These are phyloP conservation scores for Naganishia liquefaciens DNA, from an alignment of 1,284 basidiomycete genomes.

Conservation along the genomic window DNA sequence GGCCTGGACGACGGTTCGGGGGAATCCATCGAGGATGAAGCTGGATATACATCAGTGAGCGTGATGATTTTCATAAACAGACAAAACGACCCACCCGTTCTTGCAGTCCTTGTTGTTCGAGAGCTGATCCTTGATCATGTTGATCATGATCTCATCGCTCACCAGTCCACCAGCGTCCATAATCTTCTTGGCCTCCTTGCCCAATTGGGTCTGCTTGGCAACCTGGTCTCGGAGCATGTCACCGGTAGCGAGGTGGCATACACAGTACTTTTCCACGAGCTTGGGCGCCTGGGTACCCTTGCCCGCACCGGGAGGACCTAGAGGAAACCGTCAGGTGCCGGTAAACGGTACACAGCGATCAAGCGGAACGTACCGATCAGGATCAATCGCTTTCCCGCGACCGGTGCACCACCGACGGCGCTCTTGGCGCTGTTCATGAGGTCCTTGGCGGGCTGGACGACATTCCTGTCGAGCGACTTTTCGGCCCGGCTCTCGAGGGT, in stretches of 20 bases:
- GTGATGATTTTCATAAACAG: not conserved
- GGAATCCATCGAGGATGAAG: conserved; percentile 98
- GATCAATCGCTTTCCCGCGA: conserved; percentile 65
- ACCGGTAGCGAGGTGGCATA: conserved; percentile 97
- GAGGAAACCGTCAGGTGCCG: not conserved
- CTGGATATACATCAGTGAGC: conserved; percentile 54
- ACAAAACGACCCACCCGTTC: conserved; percentile 74
- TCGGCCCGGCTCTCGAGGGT: conserved; percentile 46
- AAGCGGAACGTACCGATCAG: conserved; percentile 66
- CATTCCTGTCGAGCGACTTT: conserved; percentile 68
- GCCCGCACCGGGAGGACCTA: conserved; percentile 83
- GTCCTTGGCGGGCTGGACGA: conserved; percentile 67
- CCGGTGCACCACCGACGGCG: conserved; percentile 39
- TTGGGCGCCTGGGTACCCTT: conserved; percentile 97
- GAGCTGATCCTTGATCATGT: conserved; percentile 95
- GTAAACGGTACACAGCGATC: not conserved
- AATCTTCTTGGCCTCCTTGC: conserved; percentile 91
- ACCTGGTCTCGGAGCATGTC: conserved; percentile 99
- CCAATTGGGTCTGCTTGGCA: conserved; percentile 78
- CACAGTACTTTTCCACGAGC: conserved; percentile 88
- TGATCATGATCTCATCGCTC: conserved; percentile 94
- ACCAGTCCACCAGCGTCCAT: conserved; percentile 96
- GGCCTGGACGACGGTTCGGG: conserved; percentile 95
- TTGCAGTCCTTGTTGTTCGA: conserved; percentile 89
- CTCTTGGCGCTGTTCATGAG: conserved; percentile 59